These are phyloP conservation scores for Ustilago esculenta DNA, from an alignment of 1,284 basidiomycete genomes.

Conservation along the genomic window DNA sequence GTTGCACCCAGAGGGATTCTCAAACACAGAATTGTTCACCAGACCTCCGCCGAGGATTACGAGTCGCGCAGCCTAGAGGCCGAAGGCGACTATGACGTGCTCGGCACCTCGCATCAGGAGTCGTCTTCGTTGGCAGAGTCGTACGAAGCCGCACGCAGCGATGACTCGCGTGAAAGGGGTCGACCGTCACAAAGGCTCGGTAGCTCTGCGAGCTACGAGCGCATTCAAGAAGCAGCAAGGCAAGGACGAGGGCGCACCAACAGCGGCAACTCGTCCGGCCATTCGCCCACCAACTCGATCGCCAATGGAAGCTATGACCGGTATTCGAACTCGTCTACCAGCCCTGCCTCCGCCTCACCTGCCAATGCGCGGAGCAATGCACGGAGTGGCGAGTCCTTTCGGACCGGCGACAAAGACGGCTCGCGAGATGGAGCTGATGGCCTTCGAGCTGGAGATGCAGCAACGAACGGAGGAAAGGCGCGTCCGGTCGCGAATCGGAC, in stretches of 20 bases:
- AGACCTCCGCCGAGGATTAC: slow-evolving; percentile 36
- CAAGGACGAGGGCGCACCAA: slow-evolving; percentile 35
- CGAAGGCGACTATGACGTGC: slow-evolving; percentile 42
- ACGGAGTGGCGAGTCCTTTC: slow-evolving; percentile 48
- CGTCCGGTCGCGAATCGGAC: slow-evolving; percentile 47
- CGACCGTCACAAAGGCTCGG: slow-evolving; percentile 54
- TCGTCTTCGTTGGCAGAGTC: slow-evolving; percentile 31
- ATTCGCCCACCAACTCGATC: slow-evolving; percentile 39
- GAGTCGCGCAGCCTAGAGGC: slow-evolving; percentile 30
- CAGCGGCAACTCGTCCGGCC: slow-evolving; percentile 36
- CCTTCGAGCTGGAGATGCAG: slow-evolving; percentile 46
- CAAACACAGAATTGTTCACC: slow-evolving; percentile 46
- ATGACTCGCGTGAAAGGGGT: slow-evolving; percentile 46
- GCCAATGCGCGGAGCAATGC: slow-evolving; percentile 21
- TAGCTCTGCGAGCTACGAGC: slow-evolving; percentile 58
- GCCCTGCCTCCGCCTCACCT: slow-evolving; percentile 37
- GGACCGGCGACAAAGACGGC: slow-evolving; percentile 36
- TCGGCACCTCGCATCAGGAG: slow-evolving; percentile 40
- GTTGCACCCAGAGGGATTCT: slow-evolving; percentile 52
- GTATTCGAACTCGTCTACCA: slow-evolving; percentile 22
- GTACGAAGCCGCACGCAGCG: slow-evolving; percentile 30
- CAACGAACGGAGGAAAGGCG: slow-evolving; percentile 44
- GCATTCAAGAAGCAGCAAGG: slow-evolving; percentile 55
- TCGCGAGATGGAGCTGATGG: slow-evolving; percentile 44
- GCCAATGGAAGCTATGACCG: slow-evolving; percentile 41